Conservation (phyloP, 1,284 basidiomycete genomes). For the Malassezia cuniculi region DNA sequence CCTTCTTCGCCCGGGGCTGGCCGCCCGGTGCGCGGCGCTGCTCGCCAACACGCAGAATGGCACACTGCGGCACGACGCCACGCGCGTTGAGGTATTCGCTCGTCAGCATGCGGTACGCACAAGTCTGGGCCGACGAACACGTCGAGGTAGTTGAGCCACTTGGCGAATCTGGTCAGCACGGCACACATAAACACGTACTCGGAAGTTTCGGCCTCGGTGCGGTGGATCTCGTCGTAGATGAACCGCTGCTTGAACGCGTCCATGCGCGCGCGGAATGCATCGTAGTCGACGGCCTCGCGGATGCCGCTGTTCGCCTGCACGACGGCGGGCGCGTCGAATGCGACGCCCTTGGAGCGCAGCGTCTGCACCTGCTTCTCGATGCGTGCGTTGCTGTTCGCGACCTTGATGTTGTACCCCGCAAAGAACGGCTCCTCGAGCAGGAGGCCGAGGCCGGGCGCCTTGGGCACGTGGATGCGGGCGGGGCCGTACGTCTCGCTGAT, state of each 20-base stretch:
- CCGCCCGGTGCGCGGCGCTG: constrained; percentile 58
- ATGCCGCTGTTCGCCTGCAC: constrained; percentile 15
- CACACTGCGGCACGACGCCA: constrained; percentile 44
- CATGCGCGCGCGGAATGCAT: constrained; percentile 18
- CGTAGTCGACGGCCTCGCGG: constrained; percentile 22
- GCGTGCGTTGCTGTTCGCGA: constrained; percentile 38
- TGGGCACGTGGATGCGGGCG: constrained; percentile 73
- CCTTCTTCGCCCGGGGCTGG: constrained; percentile 50
- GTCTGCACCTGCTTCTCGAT: constrained; percentile 10
- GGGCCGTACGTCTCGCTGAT: constrained; percentile 52
- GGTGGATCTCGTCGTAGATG: constrained; percentile 43
- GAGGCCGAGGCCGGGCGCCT: constrained; percentile 88
- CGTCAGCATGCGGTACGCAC: background rate
- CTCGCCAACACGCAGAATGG: constrained; percentile 47
- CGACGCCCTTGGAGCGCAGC: background rate
- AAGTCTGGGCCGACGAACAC: constrained; percentile 36
- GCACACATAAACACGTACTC: constrained; percentile 54
- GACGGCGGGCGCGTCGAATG: constrained; percentile 1
- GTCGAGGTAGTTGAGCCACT: constrained; percentile 45
- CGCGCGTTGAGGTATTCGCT: constrained; percentile 44
- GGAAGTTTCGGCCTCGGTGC: constrained; percentile 64
- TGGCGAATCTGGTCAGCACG: constrained; percentile 19
- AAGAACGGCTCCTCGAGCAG: constrained; percentile 87
- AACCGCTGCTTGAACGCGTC: constrained; percentile 34
- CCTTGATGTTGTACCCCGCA: constrained; percentile 60